These are phyloP conservation scores for Kodamaea restingae DNA, from an alignment of 805 yeast species.

Conservation along the genomic window DNA sequence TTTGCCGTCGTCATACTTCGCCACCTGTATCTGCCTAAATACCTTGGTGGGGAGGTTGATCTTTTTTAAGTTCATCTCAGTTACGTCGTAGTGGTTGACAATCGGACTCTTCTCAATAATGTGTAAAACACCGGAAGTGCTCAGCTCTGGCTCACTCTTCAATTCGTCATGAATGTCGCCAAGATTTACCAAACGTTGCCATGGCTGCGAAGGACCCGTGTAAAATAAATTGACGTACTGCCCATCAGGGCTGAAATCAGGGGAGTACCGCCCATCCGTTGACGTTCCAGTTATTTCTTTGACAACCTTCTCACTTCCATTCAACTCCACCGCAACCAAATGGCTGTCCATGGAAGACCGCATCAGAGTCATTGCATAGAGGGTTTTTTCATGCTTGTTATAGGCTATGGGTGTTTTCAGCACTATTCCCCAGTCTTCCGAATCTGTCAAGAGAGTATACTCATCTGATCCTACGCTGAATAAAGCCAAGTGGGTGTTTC, in stretches of 20 bases:
- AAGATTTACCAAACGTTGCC: conserved; percentile 21
- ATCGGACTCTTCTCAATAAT: conserved; percentile 9
- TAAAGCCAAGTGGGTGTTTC: conserved; percentile 16
- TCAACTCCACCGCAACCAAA: conserved; percentile 11
- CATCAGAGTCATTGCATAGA: conserved; percentile 16
- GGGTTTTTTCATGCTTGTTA: conserved; percentile 14
- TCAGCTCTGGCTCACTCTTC: background rate
- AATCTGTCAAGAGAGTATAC: conserved; percentile 11
- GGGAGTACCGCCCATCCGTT: conserved; percentile 14
- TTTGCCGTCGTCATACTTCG: conserved; percentile 25
- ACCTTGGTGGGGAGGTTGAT: conserved; percentile 50
- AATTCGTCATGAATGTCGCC: conserved; percentile 13
- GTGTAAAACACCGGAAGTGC: conserved; percentile 9
- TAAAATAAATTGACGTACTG: conserved; percentile 20
- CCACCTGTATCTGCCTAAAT: conserved; percentile 30
- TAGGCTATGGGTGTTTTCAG: conserved; percentile 15
- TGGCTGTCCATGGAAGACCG: conserved; percentile 15
- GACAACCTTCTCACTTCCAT: background rate
- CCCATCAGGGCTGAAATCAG: conserved; percentile 19
- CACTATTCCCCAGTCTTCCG: conserved; percentile 14
- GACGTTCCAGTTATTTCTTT: background rate
- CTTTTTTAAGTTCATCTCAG: conserved; percentile 18
- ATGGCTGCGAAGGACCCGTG: conserved; percentile 22
- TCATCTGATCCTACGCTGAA: conserved; percentile 14
- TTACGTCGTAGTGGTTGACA: conserved; percentile 17